Evolutionary conservation across 352 stramenopile species (phyloP).

Genomic region (Blastocystis sp.): DNA sequence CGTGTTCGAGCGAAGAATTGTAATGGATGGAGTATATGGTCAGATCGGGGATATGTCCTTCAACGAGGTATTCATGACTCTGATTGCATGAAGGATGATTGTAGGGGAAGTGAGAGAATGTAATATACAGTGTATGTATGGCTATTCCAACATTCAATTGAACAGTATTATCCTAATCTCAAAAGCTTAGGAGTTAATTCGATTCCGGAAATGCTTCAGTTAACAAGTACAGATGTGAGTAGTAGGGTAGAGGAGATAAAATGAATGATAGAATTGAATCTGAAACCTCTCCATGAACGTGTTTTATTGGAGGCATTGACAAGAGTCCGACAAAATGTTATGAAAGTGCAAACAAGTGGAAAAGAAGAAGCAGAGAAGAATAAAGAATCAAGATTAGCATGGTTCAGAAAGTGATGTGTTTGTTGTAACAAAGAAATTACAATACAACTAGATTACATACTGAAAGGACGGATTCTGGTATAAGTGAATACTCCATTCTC

Average conservation of each 20-base stretch:
- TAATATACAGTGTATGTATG: slow-evolving; percentile 3
- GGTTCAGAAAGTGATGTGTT: slow-evolving; percentile 3
- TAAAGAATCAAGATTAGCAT: neutral
- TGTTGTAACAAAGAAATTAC: neutral
- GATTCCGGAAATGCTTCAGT: neutral
- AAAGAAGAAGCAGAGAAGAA: neutral
- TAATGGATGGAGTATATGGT: slow-evolving; percentile 31
- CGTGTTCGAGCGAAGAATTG: neutral
- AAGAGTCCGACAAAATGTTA: neutral
- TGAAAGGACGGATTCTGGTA: neutral
- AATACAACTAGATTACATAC: neutral
- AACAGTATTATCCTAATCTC: neutral
- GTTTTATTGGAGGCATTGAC: neutral
- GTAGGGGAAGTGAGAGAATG: neutral
- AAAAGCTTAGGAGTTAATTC: neutral
- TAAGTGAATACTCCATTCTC: slow-evolving; percentile 41
- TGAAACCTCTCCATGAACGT: slow-evolving; percentile 20
- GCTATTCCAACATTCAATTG: neutral
- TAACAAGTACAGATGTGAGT: neutral
- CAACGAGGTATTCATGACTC: neutral
- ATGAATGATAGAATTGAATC: neutral
- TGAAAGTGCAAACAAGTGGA: neutral
- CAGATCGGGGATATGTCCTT: neutral
- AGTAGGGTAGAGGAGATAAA: neutral
- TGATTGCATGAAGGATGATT: neutral